Base-by-base conservation (phyloP, 169 alveolate species). In the Plasmodium malariae region DNA sequence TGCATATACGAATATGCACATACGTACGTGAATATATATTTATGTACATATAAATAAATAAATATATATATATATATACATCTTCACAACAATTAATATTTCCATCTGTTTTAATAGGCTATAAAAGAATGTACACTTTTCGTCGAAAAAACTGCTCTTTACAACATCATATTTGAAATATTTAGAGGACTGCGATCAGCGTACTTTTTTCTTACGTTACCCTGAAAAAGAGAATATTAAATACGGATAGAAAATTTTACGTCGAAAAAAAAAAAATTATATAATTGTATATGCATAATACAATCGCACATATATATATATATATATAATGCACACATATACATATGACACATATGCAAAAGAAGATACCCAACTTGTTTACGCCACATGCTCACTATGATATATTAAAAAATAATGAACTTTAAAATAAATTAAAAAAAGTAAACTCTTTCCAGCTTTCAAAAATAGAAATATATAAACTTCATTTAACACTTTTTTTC, bases 141-240 rank as follows among this genome's bases (percentile, higher is more conserved):
- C 9, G 14, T 45, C 14, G 55, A 45, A 45, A n/a, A n/a, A n/a
- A n/a, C n/a, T n/a, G n/a, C 51, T 26, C 21, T 32, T 76, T 54
- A 76, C 67, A 76, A 76, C 76, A 63, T 62, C 65, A 76, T 63
- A 30, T 76, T 76, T 17, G 89, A 76, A 76, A 76, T 40, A 68
- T 62, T 76, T 68, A 60, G 24, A 21, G 62, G 40, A 9, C 19
- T 76, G 21, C n/a, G 59, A 30, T 76, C 49, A n/a, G 34, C 57
- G n/a, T 76, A 17, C 59, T 36, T 63, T 62, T 30, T 76, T 36
- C 37, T 76, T 76, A 26, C 51, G 59, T 76, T 49, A 36, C 78
- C 67, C 89, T 76, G 76, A 49, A 60, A 49, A 76, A 45, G n/a
- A n/a, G n/a, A n/a, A n/a, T n/a, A n/a, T n/a, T n/a, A n/a, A n/a